Evolutionary conservation across 2,329 filamentous ascomycete species (phyloP).

Genomic region (Colletotrichum aenigma): DNA sequence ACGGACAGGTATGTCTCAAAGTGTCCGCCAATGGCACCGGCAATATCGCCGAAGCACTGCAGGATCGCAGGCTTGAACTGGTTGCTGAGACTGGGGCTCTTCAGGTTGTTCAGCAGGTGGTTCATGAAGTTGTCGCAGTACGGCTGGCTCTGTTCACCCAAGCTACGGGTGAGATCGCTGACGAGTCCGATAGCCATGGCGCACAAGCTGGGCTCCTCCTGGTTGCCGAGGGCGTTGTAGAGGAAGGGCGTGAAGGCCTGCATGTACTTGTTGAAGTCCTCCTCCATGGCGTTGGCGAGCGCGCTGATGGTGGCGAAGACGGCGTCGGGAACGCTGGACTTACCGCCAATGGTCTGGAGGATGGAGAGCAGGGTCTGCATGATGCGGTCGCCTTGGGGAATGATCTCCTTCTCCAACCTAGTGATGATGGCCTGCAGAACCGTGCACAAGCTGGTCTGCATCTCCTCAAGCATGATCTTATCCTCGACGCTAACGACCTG

Average conservation of each 20-base stretch:
- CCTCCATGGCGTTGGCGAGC: conserved; percentile 89
- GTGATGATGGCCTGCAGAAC: conserved; percentile 92
- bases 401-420: conserved; percentile 88
- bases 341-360: conserved; percentile 75
- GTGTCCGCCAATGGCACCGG: conserved; percentile 86
- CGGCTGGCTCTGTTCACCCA: conserved; percentile 89
- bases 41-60: conserved; percentile 97
- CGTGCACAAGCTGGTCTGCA: conserved; percentile 93
- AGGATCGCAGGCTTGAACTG: conserved; percentile 98
- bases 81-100: conserved; percentile 87
- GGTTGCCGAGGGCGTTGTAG: conserved; percentile 92
- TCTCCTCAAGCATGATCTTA: conserved; percentile 93
- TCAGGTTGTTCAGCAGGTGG: conserved; percentile 88
- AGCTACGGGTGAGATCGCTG: conserved; percentile 91
- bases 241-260: conserved; percentile 91
- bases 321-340: conserved; percentile 93
- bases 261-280: conserved; percentile 97
- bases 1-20: conserved; percentile 94
- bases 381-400: conserved; percentile 88
- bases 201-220: conserved; percentile 92
- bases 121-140: conserved; percentile 99
- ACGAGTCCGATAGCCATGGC: conserved; percentile 97
- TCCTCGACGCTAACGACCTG: conserved; percentile 98
- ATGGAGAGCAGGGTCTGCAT: conserved; percentile 89
- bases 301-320: conserved; percentile 91